These are phyloP conservation scores for Kitagawia praeruptora DNA, from an alignment of 129 eudicot species.

Conservation along the genomic window DNA sequence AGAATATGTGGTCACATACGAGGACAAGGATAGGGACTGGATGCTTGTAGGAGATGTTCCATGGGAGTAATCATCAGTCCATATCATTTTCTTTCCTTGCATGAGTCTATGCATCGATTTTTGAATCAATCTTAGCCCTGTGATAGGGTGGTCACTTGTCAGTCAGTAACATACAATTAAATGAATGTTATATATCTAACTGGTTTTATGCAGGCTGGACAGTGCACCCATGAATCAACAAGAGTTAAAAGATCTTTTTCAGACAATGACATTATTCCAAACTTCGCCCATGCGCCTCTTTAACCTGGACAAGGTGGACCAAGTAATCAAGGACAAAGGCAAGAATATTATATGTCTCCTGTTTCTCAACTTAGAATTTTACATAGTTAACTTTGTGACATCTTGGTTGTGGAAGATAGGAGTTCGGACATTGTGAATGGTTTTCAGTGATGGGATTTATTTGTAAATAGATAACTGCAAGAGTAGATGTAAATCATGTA, in stretches of 20 bases:
- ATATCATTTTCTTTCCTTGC: too few relatives aligned
- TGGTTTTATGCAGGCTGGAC: slow-evolving; percentile 7
- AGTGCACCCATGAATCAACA: not conserved
- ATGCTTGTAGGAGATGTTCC: too few relatives aligned
- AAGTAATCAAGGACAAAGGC: not conserved
- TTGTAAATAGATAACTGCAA: not conserved
- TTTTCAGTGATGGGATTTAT: not conserved
- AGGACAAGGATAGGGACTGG: too few relatives aligned
- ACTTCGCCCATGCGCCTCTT: not conserved
- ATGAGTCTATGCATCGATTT: too few relatives aligned
- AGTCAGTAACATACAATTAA: too few relatives aligned
- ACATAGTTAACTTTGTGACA: not conserved
- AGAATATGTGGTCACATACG: too few relatives aligned
- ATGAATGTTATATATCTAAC: too few relatives aligned
- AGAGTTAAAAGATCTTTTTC: not conserved
- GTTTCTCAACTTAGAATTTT: not conserved
- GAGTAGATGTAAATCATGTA: not conserved
- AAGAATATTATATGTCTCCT: not conserved
- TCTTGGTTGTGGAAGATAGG: not conserved
- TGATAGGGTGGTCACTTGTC: too few relatives aligned
- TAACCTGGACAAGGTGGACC: not conserved
- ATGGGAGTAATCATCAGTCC: too few relatives aligned
- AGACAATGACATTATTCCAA: not conserved
- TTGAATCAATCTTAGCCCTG: too few relatives aligned
- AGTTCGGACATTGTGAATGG: not conserved